These are phyloP conservation scores for Trametes cinnabarina DNA, from an alignment of 768 basidiomycete species.

Conservation along the genomic window DNA sequence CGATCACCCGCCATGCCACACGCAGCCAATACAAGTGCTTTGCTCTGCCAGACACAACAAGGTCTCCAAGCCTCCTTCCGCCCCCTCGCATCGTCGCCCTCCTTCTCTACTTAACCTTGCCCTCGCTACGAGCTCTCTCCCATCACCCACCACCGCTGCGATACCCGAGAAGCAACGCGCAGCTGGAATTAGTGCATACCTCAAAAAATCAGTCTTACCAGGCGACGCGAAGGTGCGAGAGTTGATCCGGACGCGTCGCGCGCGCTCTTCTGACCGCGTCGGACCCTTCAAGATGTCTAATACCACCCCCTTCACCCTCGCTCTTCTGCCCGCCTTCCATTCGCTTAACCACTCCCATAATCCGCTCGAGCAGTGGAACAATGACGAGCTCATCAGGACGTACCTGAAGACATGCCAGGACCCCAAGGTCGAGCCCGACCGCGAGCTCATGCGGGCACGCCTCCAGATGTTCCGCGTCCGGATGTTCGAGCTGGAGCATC, in stretches of 20 bases:
- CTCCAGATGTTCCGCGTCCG: conserved; percentile 8
- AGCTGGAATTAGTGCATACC: not conserved
- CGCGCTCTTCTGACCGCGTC: not conserved
- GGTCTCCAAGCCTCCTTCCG: not conserved
- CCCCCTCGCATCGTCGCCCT: not conserved
- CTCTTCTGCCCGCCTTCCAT: not conserved
- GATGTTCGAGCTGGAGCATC: conserved; percentile 9
- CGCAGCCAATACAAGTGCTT: conserved; percentile 4
- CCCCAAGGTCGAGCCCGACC: not conserved
- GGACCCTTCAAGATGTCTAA: not conserved
- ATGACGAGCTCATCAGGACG: not conserved
- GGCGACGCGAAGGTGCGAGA: not conserved
- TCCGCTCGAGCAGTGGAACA: conserved; percentile 9
- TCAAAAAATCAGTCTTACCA: not conserved
- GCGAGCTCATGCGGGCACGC: not conserved
- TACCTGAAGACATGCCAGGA: not conserved
- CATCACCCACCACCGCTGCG: not conserved
- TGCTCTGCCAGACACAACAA: conserved; percentile 5
- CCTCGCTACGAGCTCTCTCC: not conserved
- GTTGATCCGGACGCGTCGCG: not conserved
- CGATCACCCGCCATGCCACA: conserved; percentile 13
- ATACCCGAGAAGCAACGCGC: not conserved
- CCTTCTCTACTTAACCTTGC: not conserved
- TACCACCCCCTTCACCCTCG: not conserved
- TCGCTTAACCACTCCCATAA: not conserved